These are phyloP conservation scores for Solanum infundibuliforme DNA, from an alignment of 257 asterid genomes.

Conservation along the genomic window DNA sequence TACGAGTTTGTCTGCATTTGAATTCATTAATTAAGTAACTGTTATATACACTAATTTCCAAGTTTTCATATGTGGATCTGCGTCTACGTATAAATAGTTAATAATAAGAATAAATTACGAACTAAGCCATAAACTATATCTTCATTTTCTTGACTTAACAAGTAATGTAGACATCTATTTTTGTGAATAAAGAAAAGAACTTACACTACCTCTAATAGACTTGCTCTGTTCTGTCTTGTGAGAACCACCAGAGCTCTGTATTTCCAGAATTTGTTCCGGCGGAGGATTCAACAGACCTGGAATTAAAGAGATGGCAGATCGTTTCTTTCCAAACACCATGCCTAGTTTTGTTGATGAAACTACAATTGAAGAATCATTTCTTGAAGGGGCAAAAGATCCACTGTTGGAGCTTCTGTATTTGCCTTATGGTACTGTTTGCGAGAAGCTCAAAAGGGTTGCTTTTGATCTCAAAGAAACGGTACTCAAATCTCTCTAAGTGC, in stretches of 20 bases:
- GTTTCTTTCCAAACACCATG: slow-evolving; percentile 62
- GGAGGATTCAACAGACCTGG: slow-evolving; percentile 21
- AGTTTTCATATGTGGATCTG: not conserved
- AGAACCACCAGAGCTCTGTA: slow-evolving; percentile 41
- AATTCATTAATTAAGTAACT: not conserved
- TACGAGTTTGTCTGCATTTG: not conserved
- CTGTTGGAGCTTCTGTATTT: slow-evolving; percentile 48
- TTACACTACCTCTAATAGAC: slow-evolving; percentile 61
- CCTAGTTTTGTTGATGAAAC: slow-evolving; percentile 42
- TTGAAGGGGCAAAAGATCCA: slow-evolving; percentile 20
- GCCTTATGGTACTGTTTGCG: slow-evolving; percentile 34
- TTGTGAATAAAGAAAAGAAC: not conserved
- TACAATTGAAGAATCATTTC: slow-evolving; percentile 8
- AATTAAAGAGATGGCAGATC: slow-evolving; percentile 42
- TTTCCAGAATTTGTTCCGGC: slow-evolving; percentile 30
- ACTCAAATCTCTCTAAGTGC: not conserved
- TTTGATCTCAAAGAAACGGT: slow-evolving; percentile 48
- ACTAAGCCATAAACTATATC: no score
- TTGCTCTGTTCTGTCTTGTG: slow-evolving; percentile 43
- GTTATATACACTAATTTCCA: no score
- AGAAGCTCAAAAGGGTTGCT: slow-evolving; percentile 42
- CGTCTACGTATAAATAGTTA: not conserved
- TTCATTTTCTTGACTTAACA: no score
- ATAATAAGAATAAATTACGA: no score
- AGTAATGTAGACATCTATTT: not conserved